These are phyloP conservation scores for Neonectria coccinea DNA, from an alignment of 2,329 filamentous ascomycete genomes.

Conservation along the genomic window DNA sequence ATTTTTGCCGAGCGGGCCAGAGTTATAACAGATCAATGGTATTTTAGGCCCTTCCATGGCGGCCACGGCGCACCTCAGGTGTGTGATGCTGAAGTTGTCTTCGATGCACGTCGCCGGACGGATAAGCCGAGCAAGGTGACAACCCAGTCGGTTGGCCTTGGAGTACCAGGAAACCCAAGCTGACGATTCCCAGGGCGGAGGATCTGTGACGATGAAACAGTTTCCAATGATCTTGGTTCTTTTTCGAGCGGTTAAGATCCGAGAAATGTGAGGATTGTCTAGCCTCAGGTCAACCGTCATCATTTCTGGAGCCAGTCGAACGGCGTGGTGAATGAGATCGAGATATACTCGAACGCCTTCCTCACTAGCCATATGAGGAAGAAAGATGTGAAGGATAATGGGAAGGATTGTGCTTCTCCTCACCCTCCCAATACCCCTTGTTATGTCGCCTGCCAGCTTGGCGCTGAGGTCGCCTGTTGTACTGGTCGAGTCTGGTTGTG, in stretches of 20 bases:
- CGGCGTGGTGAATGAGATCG: constrained; percentile 68
- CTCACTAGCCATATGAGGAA: constrained; percentile 43
- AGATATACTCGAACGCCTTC: constrained; percentile 57
- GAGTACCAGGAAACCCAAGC: constrained; percentile 69
- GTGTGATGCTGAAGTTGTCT: constrained; percentile 72
- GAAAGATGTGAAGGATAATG: constrained; percentile 65
- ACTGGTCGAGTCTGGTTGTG: constrained; percentile 27
- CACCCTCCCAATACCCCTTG: constrained; percentile 69
- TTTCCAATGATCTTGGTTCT: constrained; percentile 72
- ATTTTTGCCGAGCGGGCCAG: constrained; percentile 69
- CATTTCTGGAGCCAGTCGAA: constrained; percentile 73
- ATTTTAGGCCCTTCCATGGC: constrained; percentile 56
- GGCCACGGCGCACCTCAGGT: constrained; percentile 64
- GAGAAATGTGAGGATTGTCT: constrained; percentile 61
- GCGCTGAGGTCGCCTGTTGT: constrained; percentile 36
- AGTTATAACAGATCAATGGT: constrained; percentile 74
- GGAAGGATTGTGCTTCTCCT: constrained; percentile 72
- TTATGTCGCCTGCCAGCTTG: constrained; percentile 63
- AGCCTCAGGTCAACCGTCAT: constrained; percentile 71
- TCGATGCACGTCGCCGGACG: constrained; percentile 67
- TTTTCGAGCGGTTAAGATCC: constrained; percentile 64
- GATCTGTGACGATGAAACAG: constrained; percentile 55
- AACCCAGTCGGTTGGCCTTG: constrained; percentile 67
- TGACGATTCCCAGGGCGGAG: constrained; percentile 66
- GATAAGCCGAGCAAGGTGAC: constrained; percentile 71